These are phyloP conservation scores for Coriaria nepalensis DNA, from an alignment of 306 rosid species.

Conservation along the genomic window DNA sequence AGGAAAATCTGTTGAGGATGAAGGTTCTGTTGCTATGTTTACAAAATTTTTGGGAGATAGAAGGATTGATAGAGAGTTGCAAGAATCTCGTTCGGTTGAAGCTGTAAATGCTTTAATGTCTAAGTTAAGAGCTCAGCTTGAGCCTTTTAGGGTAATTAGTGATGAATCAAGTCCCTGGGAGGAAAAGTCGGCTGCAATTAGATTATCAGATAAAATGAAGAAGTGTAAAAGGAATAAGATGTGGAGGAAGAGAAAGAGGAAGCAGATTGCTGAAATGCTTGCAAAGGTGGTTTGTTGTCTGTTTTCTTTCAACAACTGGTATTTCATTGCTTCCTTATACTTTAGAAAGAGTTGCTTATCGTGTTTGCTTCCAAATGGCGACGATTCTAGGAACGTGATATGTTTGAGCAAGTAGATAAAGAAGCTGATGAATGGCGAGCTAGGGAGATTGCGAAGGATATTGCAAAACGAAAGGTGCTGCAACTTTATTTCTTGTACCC, in stretches of 20 bases:
- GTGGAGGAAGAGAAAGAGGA: slow-evolving; percentile 73
- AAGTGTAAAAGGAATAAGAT: slow-evolving; percentile 55
- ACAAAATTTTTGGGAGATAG: slow-evolving; percentile 29
- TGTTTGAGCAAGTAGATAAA: slow-evolving; percentile 43
- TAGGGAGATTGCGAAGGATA: slow-evolving; percentile 71
- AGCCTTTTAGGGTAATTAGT: slow-evolving; percentile 38
- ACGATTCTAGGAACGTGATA: slow-evolving; percentile 33
- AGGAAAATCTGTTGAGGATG: slow-evolving; percentile 20
- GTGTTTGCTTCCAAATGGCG: slow-evolving; percentile 13
- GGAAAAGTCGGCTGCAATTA: slow-evolving; percentile 50
- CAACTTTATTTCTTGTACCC: not conserved
- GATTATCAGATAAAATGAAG: slow-evolving; percentile 29
- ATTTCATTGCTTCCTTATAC: slow-evolving; percentile 1
- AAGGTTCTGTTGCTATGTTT: slow-evolving; percentile 17
- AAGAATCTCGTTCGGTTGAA: slow-evolving; percentile 42
- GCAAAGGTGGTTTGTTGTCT: slow-evolving; percentile 42
- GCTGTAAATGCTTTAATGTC: slow-evolving; percentile 49
- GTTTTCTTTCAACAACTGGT: slow-evolving; percentile 1
- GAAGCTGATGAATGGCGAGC: slow-evolving; percentile 95
- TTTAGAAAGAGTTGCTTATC: slow-evolving; percentile 1
- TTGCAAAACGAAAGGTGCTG: slow-evolving; percentile 65
- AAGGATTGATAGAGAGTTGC: slow-evolving; percentile 42
- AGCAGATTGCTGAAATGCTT: slow-evolving; percentile 33
- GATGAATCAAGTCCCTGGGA: slow-evolving; percentile 69
- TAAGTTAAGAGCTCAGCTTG: slow-evolving; percentile 41